A percentile compares a stretch with the other conserved stretches of the same genome.
These are phyloP conservation scores for Gnaphalium uliginosum DNA, from an alignment of 129 eudicot genomes.

Conservation along the genomic window DNA sequence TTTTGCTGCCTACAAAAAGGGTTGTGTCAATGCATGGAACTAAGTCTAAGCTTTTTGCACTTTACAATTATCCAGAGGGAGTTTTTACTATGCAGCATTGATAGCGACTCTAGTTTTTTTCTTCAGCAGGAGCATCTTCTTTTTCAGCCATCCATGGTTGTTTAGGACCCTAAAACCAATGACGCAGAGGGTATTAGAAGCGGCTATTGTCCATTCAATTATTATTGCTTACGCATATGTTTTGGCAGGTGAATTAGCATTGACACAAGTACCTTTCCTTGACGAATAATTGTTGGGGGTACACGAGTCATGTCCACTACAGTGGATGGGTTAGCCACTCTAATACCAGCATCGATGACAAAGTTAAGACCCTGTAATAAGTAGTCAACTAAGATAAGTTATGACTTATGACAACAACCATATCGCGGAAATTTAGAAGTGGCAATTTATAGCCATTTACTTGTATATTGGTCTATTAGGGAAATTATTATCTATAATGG, in stretches of 20 bases:
- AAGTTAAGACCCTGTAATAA: slow-evolving; percentile 84
- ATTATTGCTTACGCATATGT: neutral
- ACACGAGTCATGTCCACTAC: slow-evolving; percentile 83
- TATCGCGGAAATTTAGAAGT: neutral
- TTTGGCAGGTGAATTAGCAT: slow-evolving; percentile 2
- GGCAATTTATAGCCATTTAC: neutral
- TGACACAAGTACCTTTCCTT: slow-evolving; percentile 64
- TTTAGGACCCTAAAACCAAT: slow-evolving; percentile 62
- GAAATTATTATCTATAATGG: no score
- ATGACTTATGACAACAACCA: neutral
- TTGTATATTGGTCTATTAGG: neutral
- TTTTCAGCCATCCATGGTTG: slow-evolving; percentile 74
- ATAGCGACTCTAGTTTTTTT: slow-evolving; percentile 16
- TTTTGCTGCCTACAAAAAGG: slow-evolving; percentile 19
- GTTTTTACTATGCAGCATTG: slow-evolving; percentile 35
- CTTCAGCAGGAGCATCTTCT: slow-evolving; percentile 41
- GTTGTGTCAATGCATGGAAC: slow-evolving; percentile 9
- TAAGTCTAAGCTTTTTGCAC: slow-evolving; percentile 20
- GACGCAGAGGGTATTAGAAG: neutral
- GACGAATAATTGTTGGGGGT: slow-evolving; percentile 61
- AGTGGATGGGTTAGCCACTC: slow-evolving; percentile 94
- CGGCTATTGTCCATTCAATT: neutral
- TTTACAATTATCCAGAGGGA: slow-evolving; percentile 16
- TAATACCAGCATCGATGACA: slow-evolving; percentile 81
- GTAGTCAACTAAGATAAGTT: slow-evolving; percentile 5